Evolutionary conservation across 352 stramenopile genomes (phyloP), one percentile per base, ranked within the genome.

Genomic region (Globisporangium heterothallicum): DNA sequence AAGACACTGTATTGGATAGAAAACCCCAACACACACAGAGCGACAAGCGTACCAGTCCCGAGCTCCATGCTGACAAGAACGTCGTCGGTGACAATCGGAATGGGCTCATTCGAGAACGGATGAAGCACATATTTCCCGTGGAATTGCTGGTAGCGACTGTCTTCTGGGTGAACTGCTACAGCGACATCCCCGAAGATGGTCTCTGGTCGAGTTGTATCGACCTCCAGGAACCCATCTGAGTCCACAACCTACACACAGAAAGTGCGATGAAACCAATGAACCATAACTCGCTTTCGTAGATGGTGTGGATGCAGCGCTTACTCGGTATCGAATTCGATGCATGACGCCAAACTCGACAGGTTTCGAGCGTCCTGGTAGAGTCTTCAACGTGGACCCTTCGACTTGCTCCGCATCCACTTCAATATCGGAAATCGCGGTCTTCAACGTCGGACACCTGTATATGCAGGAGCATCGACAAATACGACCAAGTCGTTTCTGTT

Each of bases 121-220:
- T 99, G 97, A 25, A 98, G 54, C 16, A 99, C 84, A 32, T 78
- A 71, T 63, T 97, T 98, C 30, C 95, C 96, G 60, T 99, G 97
- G 40, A 99, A 89, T 46, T 93, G 80, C 26, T 68, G 88, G 74
- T 99, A 99, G 25, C 84, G 78, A 25, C 49, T 51, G 71, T 99
- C 97, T 4, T 98, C 78, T 0, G 96, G 96, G 64, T 99, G 95
- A 1, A 99, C 88, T 27, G 96, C 98, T 12, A 99, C 86, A 1
- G 97, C 97, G 2, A 96, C 96, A 65, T 99, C 97, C 6, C 97
- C 97, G 54, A 99, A 96, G 46, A 99, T 99, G 4, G 97, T 99
- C 70, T 99, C 97, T 0, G 96, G 96, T 48, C 97, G 74, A 0
- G 97, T 99, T 0, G 97, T 99, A 41, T 97, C 95, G 8, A 99